phyloP scores from a whole-genome alignment of 345 rosid species.

The Populus euphratica region DNA sequence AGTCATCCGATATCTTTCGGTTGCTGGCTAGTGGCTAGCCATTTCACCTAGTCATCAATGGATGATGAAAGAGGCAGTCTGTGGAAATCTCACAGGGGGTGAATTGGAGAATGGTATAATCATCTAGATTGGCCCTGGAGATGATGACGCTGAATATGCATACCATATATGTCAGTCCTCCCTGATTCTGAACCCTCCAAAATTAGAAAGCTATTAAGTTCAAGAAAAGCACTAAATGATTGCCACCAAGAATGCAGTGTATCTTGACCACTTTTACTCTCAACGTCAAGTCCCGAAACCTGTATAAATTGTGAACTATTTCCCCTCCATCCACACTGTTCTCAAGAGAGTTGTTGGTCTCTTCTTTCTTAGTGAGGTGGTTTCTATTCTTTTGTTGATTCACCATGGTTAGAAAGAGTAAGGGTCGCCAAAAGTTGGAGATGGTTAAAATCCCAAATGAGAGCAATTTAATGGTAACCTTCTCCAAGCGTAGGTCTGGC shows the following conservation, averaged over 20 bases:
- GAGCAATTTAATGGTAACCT: constrained; percentile 23
- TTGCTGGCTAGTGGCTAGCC: neutral
- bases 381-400: neutral
- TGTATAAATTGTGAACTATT: constrained; percentile 5
- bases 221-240: neutral
- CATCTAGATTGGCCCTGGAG: neutral
- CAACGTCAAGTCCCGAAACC: neutral
- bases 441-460: constrained; percentile 20
- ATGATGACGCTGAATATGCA: neutral
- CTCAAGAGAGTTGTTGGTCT: neutral
- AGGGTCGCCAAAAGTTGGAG: constrained; percentile 19
- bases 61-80: neutral
- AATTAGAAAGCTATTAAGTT: constrained; percentile 11
- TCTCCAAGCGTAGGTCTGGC: constrained; percentile 22
- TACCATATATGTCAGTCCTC: constrained; percentile 8
- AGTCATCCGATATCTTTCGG: neutral
- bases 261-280: neutral
- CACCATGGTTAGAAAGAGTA: constrained; percentile 10
- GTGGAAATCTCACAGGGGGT: neutral
- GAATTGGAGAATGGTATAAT: neutral
- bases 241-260: neutral
- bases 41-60: neutral
- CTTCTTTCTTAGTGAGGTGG: neutral
- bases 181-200: constrained; percentile 11
- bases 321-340: neutral